Evolutionary conservation across 306 rosid species (phyloP).

Genomic region (Lagenaria siceraria): DNA sequence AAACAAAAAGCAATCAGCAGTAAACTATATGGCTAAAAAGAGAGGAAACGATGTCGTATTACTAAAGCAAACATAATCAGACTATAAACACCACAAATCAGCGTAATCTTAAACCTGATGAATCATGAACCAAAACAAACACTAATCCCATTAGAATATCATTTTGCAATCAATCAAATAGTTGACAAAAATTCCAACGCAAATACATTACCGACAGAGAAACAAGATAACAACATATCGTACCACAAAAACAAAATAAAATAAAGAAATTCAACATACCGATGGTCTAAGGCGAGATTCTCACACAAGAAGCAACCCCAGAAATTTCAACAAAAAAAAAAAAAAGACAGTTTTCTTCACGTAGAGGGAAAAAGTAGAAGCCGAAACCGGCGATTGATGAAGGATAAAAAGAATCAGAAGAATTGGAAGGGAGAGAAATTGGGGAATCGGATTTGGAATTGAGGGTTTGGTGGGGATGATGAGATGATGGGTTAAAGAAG

Average conservation of each 20-base stretch:
- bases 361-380: neutral
- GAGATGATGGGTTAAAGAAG: neutral
- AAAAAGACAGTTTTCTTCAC: neutral
- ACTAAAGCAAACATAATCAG: neutral
- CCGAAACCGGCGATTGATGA: neutral
- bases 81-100: neutral
- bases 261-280: neutral
- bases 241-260: neutral
- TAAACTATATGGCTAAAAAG: neutral
- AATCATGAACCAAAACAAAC: neutral
- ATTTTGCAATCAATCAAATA: neutral
- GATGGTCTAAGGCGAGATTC: slow-evolving; percentile 7
- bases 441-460: neutral
- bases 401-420: neutral
- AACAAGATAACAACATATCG: neutral
- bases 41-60: neutral
- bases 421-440: neutral
- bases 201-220: neutral
- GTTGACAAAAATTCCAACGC: neutral
- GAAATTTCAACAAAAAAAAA: neutral
- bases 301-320: neutral
- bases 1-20: neutral
- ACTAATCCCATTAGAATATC: neutral
- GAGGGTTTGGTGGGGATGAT: slow-evolving; percentile 17
- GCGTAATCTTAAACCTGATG: neutral